Percentiles rank a stretch among this genome's conserved stretches.
Conservation (phyloP, 495 filamentous ascomycete genomes). For the Neurospora sp. region DNA sequence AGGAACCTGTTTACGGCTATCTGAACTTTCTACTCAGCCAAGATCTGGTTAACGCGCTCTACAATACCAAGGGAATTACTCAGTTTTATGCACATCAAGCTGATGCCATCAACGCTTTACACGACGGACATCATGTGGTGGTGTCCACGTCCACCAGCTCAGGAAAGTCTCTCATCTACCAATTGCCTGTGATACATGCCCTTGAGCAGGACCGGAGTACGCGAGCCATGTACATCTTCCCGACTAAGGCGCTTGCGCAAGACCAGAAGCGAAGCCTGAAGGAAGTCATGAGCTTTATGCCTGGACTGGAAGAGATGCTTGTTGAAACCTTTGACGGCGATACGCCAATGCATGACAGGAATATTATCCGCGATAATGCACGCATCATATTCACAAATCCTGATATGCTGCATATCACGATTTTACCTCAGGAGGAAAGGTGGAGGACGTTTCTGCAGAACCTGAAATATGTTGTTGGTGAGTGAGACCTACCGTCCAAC, state of each 20-base stretch:
- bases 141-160: slow-evolving; percentile 93
- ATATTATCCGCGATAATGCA: slow-evolving; percentile 75
- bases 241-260: slow-evolving; percentile 93
- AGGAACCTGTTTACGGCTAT: slow-evolving; percentile 73
- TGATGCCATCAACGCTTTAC: slow-evolving; percentile 85
- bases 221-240: slow-evolving; percentile 95
- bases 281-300: slow-evolving; percentile 73
- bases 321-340: slow-evolving; percentile 97
- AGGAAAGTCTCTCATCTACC: slow-evolving; percentile 94
- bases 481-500: slow-evolving; percentile 11
- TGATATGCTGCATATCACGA: slow-evolving; percentile 94
- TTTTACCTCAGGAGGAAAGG: slow-evolving; percentile 80
- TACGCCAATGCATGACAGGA: slow-evolving; percentile 71
- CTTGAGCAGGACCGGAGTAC: slow-evolving; percentile 68
- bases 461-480: slow-evolving; percentile 77
- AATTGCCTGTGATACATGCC: slow-evolving; percentile 83
- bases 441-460: slow-evolving; percentile 89
- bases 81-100: slow-evolving; percentile 90
- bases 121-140: slow-evolving; percentile 79
- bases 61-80: slow-evolving; percentile 78
- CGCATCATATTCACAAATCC: slow-evolving; percentile 97
- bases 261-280: slow-evolving; percentile 86
- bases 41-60: slow-evolving; percentile 84
- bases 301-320: slow-evolving; percentile 58
- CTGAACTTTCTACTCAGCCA: slow-evolving; percentile 82